Evolutionary conservation across 495 filamentous ascomycete genomes (phyloP), one percentile per base, ranked within the genome.

Genomic region (Penicillium arizonense): DNA sequence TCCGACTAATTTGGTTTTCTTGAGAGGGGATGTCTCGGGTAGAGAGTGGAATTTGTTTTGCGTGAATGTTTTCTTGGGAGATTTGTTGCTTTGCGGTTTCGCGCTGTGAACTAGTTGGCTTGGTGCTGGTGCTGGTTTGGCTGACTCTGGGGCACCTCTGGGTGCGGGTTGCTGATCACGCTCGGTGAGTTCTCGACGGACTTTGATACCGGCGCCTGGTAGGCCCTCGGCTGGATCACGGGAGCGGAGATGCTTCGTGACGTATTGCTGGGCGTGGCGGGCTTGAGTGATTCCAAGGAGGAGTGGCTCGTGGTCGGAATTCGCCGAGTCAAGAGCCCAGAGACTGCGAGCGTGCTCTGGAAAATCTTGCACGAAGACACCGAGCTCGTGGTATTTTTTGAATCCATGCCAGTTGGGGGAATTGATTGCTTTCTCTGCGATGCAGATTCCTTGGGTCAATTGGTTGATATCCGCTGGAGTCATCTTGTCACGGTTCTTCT

Each of bases 381-480:
- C 92, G 44, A 96, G 76, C 59, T 96, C 89, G 50, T 89, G 88
- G 32, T 84, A 82, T 12, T 74, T 63, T 41, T 86, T 84, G 50
- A 89, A 86, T 1, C 79, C 70, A 8, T 75, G 71, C 78, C 90
- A 96, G 24, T 84, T 79, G 2, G 59, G 41, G 44, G 86, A 91
- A 0, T 50, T 43, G 1, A 85, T 55, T 1, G 86, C 85, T 21
- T 68, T 62, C n/a, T 78, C 70, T 14, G 88, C 87, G 33, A 87
- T 77, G 0, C 62, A 52, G 6, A 93, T 81, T 2, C 86, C 88
- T 39, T 84, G 70, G 6, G 66, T 63, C 5, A 97, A 72, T 8
- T 86, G 65, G 2, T 57, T 52, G 18, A 80, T 74, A 63, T 96
- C 93, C 8, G 78, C 74, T 0, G 63, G 24, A 1, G 74, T 76